These are phyloP conservation scores for Dactylellina parvicollis DNA, from an alignment of 2,329 filamentous ascomycete species.

Conservation along the genomic window DNA sequence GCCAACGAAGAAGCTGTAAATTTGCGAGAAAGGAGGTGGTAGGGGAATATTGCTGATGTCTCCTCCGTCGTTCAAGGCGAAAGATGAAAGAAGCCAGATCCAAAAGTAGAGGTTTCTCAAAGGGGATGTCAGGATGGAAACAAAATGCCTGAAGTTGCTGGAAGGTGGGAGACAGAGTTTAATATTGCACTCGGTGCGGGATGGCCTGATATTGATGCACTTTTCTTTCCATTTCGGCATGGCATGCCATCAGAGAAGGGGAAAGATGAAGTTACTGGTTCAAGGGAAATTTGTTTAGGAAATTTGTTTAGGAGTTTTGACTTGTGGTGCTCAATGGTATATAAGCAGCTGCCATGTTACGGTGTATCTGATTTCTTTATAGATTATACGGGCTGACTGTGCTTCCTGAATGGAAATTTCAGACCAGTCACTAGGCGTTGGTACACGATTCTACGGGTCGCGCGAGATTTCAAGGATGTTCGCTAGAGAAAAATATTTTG, in stretches of 20 bases:
- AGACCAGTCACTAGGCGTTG: too few relatives aligned
- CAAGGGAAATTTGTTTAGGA: not conserved
- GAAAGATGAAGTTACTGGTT: too few relatives aligned
- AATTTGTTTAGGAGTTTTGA: conserved; percentile 13
- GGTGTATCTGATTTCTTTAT: not conserved
- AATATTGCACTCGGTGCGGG: not conserved
- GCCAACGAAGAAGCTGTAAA: conserved; percentile 31
- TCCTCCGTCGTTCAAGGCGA: conserved; percentile 1
- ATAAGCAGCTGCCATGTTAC: not conserved
- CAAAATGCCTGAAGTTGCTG: conserved; percentile 1
- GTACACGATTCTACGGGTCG: not conserved
- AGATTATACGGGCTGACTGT: not conserved
- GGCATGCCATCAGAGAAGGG: too few relatives aligned
- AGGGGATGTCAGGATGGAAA: conserved; percentile 7
- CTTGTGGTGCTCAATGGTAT: not conserved
- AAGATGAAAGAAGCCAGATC: conserved; percentile 33
- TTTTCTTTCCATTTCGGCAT: conserved; percentile 45
- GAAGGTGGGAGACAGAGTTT: conserved; percentile 26
- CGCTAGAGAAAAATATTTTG: too few relatives aligned
- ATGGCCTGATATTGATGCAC: conserved; percentile 19
- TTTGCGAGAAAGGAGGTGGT: conserved; percentile 16
- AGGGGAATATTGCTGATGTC: conserved; percentile 1
- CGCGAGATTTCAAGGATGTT: not conserved
- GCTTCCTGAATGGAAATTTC: not conserved
- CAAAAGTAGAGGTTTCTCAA: conserved; percentile 36